Base-by-base conservation (phyloP, 2,329 filamentous ascomycete genomes). In the Pseudogymnoascus sp. region DNA sequence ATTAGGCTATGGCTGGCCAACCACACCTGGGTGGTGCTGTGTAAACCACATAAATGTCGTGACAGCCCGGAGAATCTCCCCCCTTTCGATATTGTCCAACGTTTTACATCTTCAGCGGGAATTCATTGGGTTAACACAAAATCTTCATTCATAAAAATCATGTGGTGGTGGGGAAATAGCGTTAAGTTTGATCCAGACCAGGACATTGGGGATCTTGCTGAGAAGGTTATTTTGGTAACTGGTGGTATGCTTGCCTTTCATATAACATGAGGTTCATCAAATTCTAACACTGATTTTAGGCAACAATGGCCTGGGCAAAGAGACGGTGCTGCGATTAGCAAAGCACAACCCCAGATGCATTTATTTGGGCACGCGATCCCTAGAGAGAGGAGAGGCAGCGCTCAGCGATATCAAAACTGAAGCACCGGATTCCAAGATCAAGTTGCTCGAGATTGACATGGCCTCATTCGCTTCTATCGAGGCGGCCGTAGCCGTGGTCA, bases 201-300 rank as follows among this genome's bases (percentile, higher is more conserved):
- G 25, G 74, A 78, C 54, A 75, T 79, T 25, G 74, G 75, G 3
- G 68, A 71, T 23, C 72, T 78, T 1, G 48, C 66, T 1, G 74
- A 71, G 13, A 78, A 79, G 64, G 76, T 77, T n/a, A 76, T 81
- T 61, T 72, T 82, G 31, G 75, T 82, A 25, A 81, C 79, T 0
- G 79, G 79, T 39, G 79, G 77, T 67, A 23, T 36, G 61, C 19
- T 21, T 25, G 5, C 8, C n/a, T 61, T 63, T 13, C 79, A 13
- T 36, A 64, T 14, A 25, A 25, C 5, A 14, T 21, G 51, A 19
- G 5, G 28, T 34, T 14, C n/a, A 14, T 57, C 6, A 4, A 1
- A 4, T 57, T 19, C 28, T 57, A 36, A 57, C 23, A 7, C 48
- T 10, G 36, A 19, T n/a, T n/a, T 36, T 16, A 57, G 51, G 51